Percentiles rank a stretch among this genome's conserved stretches.
phyloP scores from a whole-genome alignment of 805 yeast genomes.

The Cyberlindnera euphorbiae region DNA sequence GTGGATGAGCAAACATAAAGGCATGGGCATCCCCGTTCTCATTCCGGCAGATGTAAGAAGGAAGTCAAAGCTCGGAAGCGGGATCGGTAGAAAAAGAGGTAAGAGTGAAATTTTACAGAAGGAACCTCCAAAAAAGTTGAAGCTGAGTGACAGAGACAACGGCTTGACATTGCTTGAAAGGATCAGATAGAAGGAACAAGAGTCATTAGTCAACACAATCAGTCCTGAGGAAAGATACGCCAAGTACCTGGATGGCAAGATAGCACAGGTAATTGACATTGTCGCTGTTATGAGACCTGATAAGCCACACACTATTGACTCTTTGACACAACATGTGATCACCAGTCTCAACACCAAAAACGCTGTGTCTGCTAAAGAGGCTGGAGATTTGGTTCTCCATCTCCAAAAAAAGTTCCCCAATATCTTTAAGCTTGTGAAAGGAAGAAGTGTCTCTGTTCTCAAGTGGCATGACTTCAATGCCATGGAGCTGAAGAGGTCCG shows the following conservation, averaged over 20 bases:
- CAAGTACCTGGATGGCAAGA: slow-evolving; percentile 26
- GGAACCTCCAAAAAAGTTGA: slow-evolving; percentile 1
- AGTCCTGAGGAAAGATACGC: slow-evolving; percentile 25
- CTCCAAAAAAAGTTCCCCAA: slow-evolving; percentile 19
- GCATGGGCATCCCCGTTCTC: slow-evolving; percentile 14
- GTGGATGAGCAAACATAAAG: slow-evolving; percentile 17
- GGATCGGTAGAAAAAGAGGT: slow-evolving; percentile 12
- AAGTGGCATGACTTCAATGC: slow-evolving; percentile 24
- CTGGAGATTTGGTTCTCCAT: slow-evolving; percentile 16
- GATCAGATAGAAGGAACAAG: slow-evolving; percentile 33
- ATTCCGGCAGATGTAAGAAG: neutral
- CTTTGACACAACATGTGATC: slow-evolving; percentile 16
- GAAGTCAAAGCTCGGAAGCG: neutral
- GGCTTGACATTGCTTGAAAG: slow-evolving; percentile 34
- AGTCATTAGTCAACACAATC: slow-evolving; percentile 9
- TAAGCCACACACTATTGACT: slow-evolving; percentile 19
- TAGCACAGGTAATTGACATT: slow-evolving; percentile 28
- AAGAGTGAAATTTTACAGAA: slow-evolving; percentile 8
- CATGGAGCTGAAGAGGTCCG: slow-evolving; percentile 11
- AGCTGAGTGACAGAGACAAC: neutral
- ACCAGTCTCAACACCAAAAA: slow-evolving; percentile 17
- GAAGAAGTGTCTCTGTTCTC: slow-evolving; percentile 13
- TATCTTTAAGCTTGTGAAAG: slow-evolving; percentile 16
- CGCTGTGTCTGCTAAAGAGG: slow-evolving; percentile 19
- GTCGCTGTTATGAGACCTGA: slow-evolving; percentile 23